Evolutionary conservation across 495 filamentous ascomycete genomes (phyloP), one percentile per base, ranked within the genome.

Genomic region (Geopyxis carbonaria): DNA sequence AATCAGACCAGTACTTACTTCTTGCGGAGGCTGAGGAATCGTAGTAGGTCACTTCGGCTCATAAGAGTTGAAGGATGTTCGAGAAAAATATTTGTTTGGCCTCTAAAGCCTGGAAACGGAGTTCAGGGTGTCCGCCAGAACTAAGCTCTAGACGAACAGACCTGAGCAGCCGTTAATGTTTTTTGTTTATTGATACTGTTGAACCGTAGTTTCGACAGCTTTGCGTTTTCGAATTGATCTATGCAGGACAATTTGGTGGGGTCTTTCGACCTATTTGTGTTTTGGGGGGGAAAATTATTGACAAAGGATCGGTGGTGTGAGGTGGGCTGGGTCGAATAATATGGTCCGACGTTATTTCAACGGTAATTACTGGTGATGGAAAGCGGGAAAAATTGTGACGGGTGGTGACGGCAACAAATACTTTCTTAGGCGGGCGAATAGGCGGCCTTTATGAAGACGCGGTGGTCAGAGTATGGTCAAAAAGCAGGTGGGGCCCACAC

Each of bases 11-110:
- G 23, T 48, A 66, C 79, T 60, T 62, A 95, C 86, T 93, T 93
- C 57, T 81, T 83, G 54, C 85, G 87, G 68, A 91, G 91, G 45
- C 82, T 93, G 47, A 94, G 72, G 66, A 93, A 85, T 65, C 83
- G 81, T 55, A 94, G 72, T 50, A 93, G 76, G 61, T 93, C 84
- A 66, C 75, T 76, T 61, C 74, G 75, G 75, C 72, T 87, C 87
- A 93, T 94, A 70, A 78, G 74, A 64, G 58, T 53, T 53, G 46
- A 45, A 51, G 52, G 42, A 46, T 27, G 37, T 57, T 54, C 47
- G 44, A 33, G 23, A 48, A 32, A 13, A 22, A 42, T 34, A 37
- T 39, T 28, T 46, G 40, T 46, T 45, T 44, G 51, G 52, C 51
- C 41, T 55, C 29, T 45, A 45, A 38, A 50, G 51, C 52, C 50